Evolutionary conservation across 805 yeast species (phyloP), one percentile per base, ranked within the genome.

Genomic region (Osmozyma mogii): DNA sequence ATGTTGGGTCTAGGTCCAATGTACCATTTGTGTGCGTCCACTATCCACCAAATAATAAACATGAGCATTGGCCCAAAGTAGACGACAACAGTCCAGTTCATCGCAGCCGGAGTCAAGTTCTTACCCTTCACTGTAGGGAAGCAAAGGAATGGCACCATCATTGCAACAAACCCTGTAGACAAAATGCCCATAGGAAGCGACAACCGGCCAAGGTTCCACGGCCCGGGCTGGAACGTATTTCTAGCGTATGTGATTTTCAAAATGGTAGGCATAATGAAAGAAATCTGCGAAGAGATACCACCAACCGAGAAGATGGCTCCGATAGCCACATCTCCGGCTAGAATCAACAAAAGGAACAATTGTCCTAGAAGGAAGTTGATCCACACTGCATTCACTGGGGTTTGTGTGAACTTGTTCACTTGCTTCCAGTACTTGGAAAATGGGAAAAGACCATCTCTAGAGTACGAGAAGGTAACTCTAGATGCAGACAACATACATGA

Each of bases 231-330:
- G 58, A 78, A 78, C 1, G 60, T 52, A 21, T 65, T 56, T 33
- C 70, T 54, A 3, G 76, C 68, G 43, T 68, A 70, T 3, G 78
- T 68, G 43, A 74, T 68, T 46, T 75, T 71, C 34, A 78, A 62
- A 6, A 72, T 44, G 11, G 77, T 72, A 9, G 85, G 85, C 41
- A 73, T 58, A 10, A 72, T 65, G 54, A 78, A 78, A 3, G 84
- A 77, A 34, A 78, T 65, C 44, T 76, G 76, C 1, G 80, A 72
- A 9, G 80, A 71, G 44, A 78, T 76, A 26, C 83, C 84, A 19
- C 83, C 82, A 27, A 78, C 81, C 2, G 83, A 75, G 56, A 78
- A 78, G 36, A 77, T 75, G 24, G 85, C 85, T 17, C 70, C 76
- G 40, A 78, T 73, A 27, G 84, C 80, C 12, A 68, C 63, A 35